phyloP scores from a whole-genome alignment of 148 eudicot genomes.

The Pharnaceum exiguum region DNA sequence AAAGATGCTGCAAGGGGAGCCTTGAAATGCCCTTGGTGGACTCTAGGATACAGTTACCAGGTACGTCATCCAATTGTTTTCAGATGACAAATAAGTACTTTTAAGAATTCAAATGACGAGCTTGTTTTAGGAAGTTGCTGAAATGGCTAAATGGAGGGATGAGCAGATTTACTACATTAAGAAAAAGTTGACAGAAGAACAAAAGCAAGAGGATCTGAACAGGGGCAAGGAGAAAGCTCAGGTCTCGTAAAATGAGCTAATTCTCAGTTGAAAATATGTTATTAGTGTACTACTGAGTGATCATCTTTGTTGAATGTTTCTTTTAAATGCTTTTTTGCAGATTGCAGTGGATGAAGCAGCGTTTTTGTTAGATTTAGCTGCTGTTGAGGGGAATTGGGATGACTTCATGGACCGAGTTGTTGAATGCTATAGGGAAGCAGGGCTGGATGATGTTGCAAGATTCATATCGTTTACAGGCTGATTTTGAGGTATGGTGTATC shows the following conservation, averaged over 20 bases:
- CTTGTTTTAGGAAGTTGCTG: slow-evolving; percentile 73
- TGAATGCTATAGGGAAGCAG: slow-evolving; percentile 73
- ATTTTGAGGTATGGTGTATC: slow-evolving; percentile 3
- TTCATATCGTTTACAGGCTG: slow-evolving; percentile 65
- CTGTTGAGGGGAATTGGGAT: slow-evolving; percentile 88
- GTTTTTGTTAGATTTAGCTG: slow-evolving; percentile 86
- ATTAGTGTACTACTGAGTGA: background rate
- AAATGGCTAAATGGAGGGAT: slow-evolving; percentile 87
- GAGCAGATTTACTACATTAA: slow-evolving; percentile 82
- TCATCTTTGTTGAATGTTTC: background rate
- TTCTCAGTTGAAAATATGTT: background rate
- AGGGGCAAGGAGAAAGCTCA: slow-evolving; percentile 89
- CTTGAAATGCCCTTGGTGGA: slow-evolving; percentile 97
- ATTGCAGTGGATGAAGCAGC: slow-evolving; percentile 94
- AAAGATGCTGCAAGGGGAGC: slow-evolving; percentile 91
- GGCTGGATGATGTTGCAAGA: slow-evolving; percentile 62
- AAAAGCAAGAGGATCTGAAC: slow-evolving; percentile 64
- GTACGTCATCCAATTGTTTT: slow-evolving; percentile 21
- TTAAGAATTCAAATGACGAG: slow-evolving; percentile 2
- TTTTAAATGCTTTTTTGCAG: slow-evolving; percentile 28
- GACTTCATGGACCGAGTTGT: slow-evolving; percentile 55
- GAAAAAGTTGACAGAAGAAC: slow-evolving; percentile 83
- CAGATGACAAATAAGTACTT: background rate
- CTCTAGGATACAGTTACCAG: slow-evolving; percentile 86
- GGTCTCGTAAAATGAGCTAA: slow-evolving; percentile 31